Conservation (phyloP, 768 basidiomycete species). For the Wakefieldia striispora region DNA sequence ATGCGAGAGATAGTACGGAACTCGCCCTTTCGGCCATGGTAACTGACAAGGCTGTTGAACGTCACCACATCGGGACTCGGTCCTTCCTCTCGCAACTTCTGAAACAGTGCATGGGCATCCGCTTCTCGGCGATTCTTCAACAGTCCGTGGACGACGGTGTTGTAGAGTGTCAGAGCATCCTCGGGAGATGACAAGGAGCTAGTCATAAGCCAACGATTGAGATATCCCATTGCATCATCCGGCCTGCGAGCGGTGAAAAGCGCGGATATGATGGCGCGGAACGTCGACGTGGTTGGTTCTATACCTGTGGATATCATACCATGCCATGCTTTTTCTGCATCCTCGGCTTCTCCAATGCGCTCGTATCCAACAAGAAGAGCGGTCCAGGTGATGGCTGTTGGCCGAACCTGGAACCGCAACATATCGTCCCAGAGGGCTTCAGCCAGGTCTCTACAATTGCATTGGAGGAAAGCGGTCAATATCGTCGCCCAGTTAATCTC, state of each 20-base stretch:
- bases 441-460: slow-evolving; percentile 54
- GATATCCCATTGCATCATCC: slow-evolving; percentile 49
- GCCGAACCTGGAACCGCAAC: slow-evolving; percentile 42
- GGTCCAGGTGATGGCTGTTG: slow-evolving; percentile 66
- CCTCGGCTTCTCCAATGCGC: slow-evolving; percentile 45
- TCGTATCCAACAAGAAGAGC: slow-evolving; percentile 65
- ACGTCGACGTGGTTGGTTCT: slow-evolving; percentile 59
- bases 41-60: slow-evolving; percentile 77
- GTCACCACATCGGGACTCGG: slow-evolving; percentile 70
- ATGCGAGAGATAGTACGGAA: slow-evolving; percentile 57
- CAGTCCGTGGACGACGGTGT: slow-evolving; percentile 71
- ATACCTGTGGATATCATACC: slow-evolving; percentile 57
- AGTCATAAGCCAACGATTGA: slow-evolving; percentile 39
- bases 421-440: slow-evolving; percentile 71
- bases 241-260: slow-evolving; percentile 51
- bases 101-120: slow-evolving; percentile 43
- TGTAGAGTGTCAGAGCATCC: slow-evolving; percentile 52
- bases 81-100: slow-evolving; percentile 45
- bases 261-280: slow-evolving; percentile 66
- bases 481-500: slow-evolving; percentile 64
- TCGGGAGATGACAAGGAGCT: slow-evolving; percentile 26
- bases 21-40: slow-evolving; percentile 62
- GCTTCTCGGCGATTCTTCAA: slow-evolving; percentile 42
- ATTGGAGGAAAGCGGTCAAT: slow-evolving; percentile 60
- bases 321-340: slow-evolving; percentile 61